Conservation (phyloP, 768 basidiomycete species). For the Zangia roseola region DNA sequence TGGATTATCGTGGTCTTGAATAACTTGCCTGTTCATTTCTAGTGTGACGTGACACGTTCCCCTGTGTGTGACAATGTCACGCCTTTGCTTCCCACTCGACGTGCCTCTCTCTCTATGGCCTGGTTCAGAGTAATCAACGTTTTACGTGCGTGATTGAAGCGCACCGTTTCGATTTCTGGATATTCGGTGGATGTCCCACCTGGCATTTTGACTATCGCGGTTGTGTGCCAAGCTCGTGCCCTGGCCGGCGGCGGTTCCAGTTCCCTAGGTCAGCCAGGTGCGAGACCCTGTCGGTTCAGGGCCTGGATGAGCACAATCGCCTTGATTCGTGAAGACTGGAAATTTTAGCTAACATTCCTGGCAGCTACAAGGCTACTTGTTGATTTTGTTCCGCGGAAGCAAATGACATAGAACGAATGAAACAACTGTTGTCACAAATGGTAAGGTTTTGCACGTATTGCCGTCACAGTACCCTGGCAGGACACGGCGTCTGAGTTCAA, state of each 20-base stretch:
- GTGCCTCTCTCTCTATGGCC: not conserved
- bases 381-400: slow-evolving; percentile 13
- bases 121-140: not conserved
- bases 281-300: not conserved
- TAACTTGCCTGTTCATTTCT: slow-evolving; percentile 28
- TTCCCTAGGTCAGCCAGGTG: slow-evolving; percentile 2
- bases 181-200: not conserved
- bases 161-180: slow-evolving; percentile 2
- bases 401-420: slow-evolving; percentile 9
- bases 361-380: not conserved
- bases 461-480: slow-evolving; percentile 24
- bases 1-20: slow-evolving; percentile 26
- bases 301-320: not conserved
- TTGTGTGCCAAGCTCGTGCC: not conserved
- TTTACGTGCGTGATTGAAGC: not conserved
- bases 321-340: slow-evolving; percentile 5
- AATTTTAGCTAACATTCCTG: not conserved
- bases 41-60: slow-evolving; percentile 29
- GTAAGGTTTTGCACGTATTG: slow-evolving; percentile 21
- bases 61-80: slow-evolving; percentile 32
- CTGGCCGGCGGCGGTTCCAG: slow-evolving; percentile 14
- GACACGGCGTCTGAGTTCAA: slow-evolving; percentile 18
- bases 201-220: not conserved
- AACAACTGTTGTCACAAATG: slow-evolving; percentile 11
- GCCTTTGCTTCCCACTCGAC: slow-evolving; percentile 3